Base-by-base conservation (phyloP, 2,329 filamentous ascomycete species). In the Rugonectria rugulosa region DNA sequence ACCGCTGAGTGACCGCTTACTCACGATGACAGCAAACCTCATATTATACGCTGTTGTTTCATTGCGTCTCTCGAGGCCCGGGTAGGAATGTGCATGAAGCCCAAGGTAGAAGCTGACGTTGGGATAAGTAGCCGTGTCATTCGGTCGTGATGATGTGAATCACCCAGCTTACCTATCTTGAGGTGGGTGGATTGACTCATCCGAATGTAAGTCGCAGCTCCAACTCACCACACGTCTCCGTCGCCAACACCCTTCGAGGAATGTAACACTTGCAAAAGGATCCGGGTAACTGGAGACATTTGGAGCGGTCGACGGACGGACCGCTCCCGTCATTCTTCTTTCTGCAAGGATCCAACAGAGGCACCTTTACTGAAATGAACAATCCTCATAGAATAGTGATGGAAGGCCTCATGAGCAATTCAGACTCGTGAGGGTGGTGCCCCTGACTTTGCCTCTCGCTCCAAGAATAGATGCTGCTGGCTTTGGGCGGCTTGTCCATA, bases 371-470 rank as follows among this genome's bases (percentile, higher is more conserved):
- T 43, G 12, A 27, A 27, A 27, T 11, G n/a, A 27, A 27, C 23
- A 53, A 51, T 51, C 51, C 42, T 47, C 45, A 47, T 44, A 50
- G 40, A 37, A 37, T 59, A 37, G 50, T 51, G 36, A 38, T 45
- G 53, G 49, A 42, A 17, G 44, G 32, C 49, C 21, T 51, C 41
- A 45, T 26, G 46, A 36, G 12, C 31, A 31, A n/a, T 42, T 19
- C 34, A 31, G 2, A 15, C 34, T 61, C 53, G 43, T 60, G 43
- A 59, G 52, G 65, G 64, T 61, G 63, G 61, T 66, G 44, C 64
- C 65, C 66, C 66, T 68, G 62, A 65, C 65, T 68, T 67, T 67
- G 62, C 64, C 65, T 53, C 63, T 27, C 54, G 20, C 5, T 57
- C 64, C 58, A 68, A 67, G 65, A 68, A 68, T 68, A 67, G 66